Percentiles rank a stretch among this genome's conserved stretches.
Conservation (phyloP, 441 rosid species). For the Theobroma grandiflorum region DNA sequence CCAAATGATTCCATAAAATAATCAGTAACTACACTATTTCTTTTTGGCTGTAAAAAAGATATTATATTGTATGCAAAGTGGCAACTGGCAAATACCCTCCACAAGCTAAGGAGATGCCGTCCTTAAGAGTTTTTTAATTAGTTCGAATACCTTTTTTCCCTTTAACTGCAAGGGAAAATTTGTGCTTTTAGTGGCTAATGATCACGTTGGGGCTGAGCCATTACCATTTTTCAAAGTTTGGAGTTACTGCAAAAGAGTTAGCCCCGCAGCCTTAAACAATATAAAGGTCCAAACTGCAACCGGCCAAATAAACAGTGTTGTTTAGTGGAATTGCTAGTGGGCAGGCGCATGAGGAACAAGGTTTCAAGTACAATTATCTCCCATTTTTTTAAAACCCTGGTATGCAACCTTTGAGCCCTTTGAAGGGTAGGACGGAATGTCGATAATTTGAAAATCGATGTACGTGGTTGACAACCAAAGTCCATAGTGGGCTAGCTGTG, state of each 20-base stretch:
- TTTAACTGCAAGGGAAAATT: constrained; percentile 32
- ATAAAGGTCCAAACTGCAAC: constrained; percentile 30
- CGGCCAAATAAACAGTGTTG: constrained; percentile 24
- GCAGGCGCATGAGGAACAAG: constrained; percentile 41
- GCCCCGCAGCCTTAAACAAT: not conserved
- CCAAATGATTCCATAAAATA: not conserved
- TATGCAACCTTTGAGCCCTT: constrained; percentile 29
- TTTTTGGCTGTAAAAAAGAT: not conserved
- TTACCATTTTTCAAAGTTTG: constrained; percentile 8
- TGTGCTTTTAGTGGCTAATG: constrained; percentile 19
- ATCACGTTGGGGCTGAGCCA: not conserved
- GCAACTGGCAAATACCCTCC: constrained; percentile 18
- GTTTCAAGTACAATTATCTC: constrained; percentile 11
- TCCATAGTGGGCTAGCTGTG: not conserved
- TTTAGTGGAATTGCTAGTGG: constrained; percentile 43
- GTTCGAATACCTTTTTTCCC: constrained; percentile 17
- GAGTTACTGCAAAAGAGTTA: not conserved
- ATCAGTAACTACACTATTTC: not conserved
- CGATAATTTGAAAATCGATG: constrained; percentile 3
- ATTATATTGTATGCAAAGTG: not conserved
- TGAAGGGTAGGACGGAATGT: constrained; percentile 8
- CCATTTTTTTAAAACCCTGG: not conserved
- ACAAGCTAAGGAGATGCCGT: constrained; percentile 23
- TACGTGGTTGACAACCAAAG: not conserved
- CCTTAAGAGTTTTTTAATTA: not conserved